A percentile compares a stretch with the other conserved stretches of the same genome.
Evolutionary conservation across 208 protist species (phyloP).

Genomic region (Polymyxa betae): DNA sequence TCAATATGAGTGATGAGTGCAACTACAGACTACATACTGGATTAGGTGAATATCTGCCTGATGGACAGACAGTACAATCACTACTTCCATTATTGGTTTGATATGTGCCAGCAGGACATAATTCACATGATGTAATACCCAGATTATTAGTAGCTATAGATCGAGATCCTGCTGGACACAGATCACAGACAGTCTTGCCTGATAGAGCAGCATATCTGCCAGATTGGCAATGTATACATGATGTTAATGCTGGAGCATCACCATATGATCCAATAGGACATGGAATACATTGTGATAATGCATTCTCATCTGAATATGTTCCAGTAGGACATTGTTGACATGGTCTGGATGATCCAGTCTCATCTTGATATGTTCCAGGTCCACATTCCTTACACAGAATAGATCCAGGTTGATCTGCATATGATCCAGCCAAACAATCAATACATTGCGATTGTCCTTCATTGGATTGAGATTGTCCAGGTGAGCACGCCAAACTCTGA

Average conservation of each 20-base stretch:
- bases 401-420: not conserved
- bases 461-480: not conserved
- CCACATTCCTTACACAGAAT: not conserved
- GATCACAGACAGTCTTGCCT: not conserved
- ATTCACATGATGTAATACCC: not conserved
- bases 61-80: not conserved
- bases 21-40: not conserved
- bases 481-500: not conserved
- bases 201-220: not conserved
- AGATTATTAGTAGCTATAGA: not conserved
- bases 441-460: not conserved
- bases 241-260: not conserved
- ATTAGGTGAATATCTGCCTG: not conserved
- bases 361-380: not conserved
- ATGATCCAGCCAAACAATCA: not conserved
- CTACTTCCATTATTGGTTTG: conserved; percentile 3
- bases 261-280: not conserved
- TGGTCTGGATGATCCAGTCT: not conserved
- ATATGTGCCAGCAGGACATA: not conserved
- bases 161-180: not conserved
- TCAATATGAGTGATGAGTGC: not conserved
- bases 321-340: not conserved
- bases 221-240: not conserved
- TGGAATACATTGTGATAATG: not conserved
- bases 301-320: not conserved